Evolutionary conservation across 805 yeast genomes (phyloP), one percentile per base, ranked within the genome.

Genomic region (Candida peoriensis): DNA sequence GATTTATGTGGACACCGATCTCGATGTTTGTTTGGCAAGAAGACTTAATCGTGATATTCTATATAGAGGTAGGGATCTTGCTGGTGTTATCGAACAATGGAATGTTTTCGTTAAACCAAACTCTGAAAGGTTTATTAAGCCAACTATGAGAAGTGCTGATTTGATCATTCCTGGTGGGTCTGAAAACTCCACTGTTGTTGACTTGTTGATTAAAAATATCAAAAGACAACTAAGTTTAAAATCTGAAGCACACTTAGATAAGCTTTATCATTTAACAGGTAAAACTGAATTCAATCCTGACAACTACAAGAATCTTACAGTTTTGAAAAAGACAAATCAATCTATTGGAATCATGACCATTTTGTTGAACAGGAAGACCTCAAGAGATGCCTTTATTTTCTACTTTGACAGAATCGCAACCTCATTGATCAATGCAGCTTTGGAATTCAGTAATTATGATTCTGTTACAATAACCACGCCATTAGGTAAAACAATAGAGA

Each of bases 1-100:
- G 58, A 75, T 90, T 14, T 93, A 78, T 56, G 97, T 93, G 4
- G 97, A 90, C 47, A 93, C 97, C 3, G 97, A 89, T 51, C 66
- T 88, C 46, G 98, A 93, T 54, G 74, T 90, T 12, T 93, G 98
- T 58, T 68, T 93, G 47, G 89, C 96, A 5, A 70, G 98, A 50
- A 68, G 98, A 48, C 63, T 93, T 28, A 76, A 85, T 4, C 69
- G 98, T 51, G 98, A 93, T 56, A 88, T 87, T 34, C 68, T 84
- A 11, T 78, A 81, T 41, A 67, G 98, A 41, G 96, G 95, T 1
- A 66, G 98, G 40, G 96, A 89, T 48, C 63, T 89, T 23, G 67
- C 62, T 5, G 95, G 96, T 2, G 82, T 89, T 13, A 70, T 93
- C 39, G 71, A 75, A 45, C 98, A 93, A 54, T 93, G 97, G 97